Conservation (phyloP, 257 asterid genomes). For the Solanum infundibuliforme region DNA sequence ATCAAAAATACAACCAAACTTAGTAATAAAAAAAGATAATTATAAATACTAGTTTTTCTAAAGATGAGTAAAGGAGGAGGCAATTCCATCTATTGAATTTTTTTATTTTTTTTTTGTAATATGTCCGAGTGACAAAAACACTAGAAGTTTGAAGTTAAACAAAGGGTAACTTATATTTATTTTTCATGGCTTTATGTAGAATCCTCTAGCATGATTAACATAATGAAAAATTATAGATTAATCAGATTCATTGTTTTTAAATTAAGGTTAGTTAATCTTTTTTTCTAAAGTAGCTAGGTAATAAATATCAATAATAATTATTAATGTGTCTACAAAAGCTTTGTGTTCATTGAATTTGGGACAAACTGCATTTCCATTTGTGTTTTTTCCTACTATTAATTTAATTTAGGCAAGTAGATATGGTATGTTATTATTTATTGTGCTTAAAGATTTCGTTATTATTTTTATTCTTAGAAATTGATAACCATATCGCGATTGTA, state of each 20-base stretch:
- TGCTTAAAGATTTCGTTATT: neutral
- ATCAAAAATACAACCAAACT: constrained; percentile 45
- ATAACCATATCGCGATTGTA: neutral
- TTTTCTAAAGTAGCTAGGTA: neutral
- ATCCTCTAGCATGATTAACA: neutral
- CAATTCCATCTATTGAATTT: neutral
- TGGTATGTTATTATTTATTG: neutral
- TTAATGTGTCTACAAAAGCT: neutral
- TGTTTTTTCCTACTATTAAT: neutral
- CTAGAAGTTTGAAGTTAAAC: neutral
- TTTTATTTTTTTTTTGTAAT: neutral
- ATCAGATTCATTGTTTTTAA: neutral
- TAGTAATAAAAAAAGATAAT: constrained; percentile 22
- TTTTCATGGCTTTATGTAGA: neutral
- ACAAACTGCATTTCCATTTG: neutral
- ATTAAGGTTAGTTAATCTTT: neutral
- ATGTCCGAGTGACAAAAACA: neutral
- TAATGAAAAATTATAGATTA: neutral
- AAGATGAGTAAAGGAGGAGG: constrained; percentile 17
- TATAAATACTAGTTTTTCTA: constrained; percentile 37
- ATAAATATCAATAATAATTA: neutral
- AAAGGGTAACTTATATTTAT: neutral
- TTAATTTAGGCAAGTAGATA: neutral
- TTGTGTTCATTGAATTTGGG: neutral
- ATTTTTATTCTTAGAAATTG: neutral